Evolutionary conservation across 441 rosid genomes (phyloP), one percentile per base, ranked within the genome.

Genomic region (Raphanus hybrid): DNA sequence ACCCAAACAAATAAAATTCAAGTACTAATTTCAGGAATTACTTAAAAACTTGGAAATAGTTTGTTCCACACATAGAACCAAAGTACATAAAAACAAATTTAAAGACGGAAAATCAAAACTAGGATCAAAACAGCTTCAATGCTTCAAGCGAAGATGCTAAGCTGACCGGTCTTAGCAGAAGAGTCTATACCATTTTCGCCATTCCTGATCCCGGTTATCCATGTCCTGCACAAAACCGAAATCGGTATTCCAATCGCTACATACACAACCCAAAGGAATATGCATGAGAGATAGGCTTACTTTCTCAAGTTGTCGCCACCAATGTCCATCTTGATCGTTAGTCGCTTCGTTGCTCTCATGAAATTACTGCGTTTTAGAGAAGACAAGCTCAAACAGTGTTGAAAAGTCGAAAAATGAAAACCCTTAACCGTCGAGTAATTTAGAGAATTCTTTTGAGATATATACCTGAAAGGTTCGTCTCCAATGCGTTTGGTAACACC

Each of bases 401-500:
- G 58, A 48, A 54, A 69, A 43, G 50, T 14, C 18, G 4, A 81
- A 69, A 41, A 55, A 12, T 14, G 6, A 78, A 20, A 45, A 69
- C 27, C 20, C 2, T 29, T 26, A 70, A 50, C 8, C 1, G 11
- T 5, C 34, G 12, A 14, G 45, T 50, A 27, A 60, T 29, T 32
- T 7, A 37, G 12, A 15, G 0, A 18, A 14, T 16, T 32, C 2
- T 69, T 29, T 26, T 27, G 16, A 26, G 35, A 66, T 5, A 15
- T 8, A 23, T 83, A 60, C 99, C 99, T 89, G 95, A 89, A 95
- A 39, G 96, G 95, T 81, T 93, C 97, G 32, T 85, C 92, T 72
- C 97, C 97, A 12, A 80, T 83, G 57, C 78, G 91, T 78, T 85
- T 93, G 65, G 83, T 80, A 55, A 86, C 77, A 67, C 96, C 95